Base-by-base conservation (phyloP, 1,284 basidiomycete species). In the Inonotus hispidus region DNA sequence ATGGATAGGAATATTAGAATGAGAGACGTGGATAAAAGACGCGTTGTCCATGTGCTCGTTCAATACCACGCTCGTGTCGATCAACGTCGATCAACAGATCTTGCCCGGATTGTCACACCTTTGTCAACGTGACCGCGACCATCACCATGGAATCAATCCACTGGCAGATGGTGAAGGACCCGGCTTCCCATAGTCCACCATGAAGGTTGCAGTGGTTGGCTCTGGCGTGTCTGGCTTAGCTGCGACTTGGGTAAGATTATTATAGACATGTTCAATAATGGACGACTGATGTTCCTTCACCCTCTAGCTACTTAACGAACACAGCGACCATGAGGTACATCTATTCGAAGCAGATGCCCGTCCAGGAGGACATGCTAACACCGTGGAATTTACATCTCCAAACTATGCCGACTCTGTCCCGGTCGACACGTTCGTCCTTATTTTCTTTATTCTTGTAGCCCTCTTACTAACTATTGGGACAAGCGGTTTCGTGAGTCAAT, bases 341-440 rank as follows among this genome's bases (percentile, higher is more conserved):
- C 74, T 93, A 0, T 93, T 86, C 70, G 91, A 94, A 70, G 78
- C 85, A 0, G 85, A 86, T 54, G 71, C 73, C 53, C 81, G 86
- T 56, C 80, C 85, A 0, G 91, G 92, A 21, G 91, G 91, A 1
- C 91, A 94, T 71, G 88, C 90, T 16, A 87, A 93, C 68, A 93
- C 90, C 0, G 84, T 90, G 13, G 71, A 70, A 16, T 92, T 85
- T 69, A 71, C 68, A 11, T 75, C 71, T 47, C 77, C 74, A 32
- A 73, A 76, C 53, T 73, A 78, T 14, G 56, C 71, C 14, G 56
- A 72, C 16, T 71, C 73, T 7, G 77, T 85, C 1, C 76, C 82
- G 53, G 88, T 91, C 3, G 90, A 92, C 72, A 87, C 85, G 83
- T 89, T 74, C 63, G 85, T 80, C 37, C 62, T 63, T 47, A 32